These are phyloP conservation scores for Dryadomyces quercivorus DNA, from an alignment of 2,329 filamentous ascomycete species.

Conservation along the genomic window DNA sequence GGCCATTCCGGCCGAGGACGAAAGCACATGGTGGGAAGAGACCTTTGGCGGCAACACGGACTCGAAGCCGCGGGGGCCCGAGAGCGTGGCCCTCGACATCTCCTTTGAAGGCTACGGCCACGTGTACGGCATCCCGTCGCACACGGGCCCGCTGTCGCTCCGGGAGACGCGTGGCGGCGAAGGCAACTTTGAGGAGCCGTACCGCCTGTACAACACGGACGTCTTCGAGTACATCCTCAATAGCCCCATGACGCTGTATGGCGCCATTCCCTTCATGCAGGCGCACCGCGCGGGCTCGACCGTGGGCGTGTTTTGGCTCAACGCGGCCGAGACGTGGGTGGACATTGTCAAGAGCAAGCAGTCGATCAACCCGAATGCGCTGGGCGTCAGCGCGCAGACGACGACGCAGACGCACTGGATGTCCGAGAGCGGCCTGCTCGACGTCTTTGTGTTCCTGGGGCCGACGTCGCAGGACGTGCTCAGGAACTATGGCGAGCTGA, in stretches of 20 bases:
- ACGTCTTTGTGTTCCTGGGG: slow-evolving; percentile 90
- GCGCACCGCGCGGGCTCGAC: slow-evolving; percentile 88
- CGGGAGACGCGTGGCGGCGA: slow-evolving; percentile 83
- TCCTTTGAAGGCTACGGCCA: slow-evolving; percentile 84
- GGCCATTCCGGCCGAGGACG: slow-evolving; percentile 42
- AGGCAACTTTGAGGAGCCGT: slow-evolving; percentile 77
- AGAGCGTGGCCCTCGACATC: slow-evolving; percentile 84
- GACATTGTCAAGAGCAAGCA: slow-evolving; percentile 77
- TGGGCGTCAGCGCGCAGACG: slow-evolving; percentile 56
- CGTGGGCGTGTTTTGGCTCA: slow-evolving; percentile 95
- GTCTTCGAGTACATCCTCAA: slow-evolving; percentile 97
- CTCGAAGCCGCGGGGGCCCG: slow-evolving; percentile 85
- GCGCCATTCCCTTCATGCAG: slow-evolving; percentile 96
- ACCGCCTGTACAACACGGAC: slow-evolving; percentile 89
- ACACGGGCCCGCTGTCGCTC: slow-evolving; percentile 76
- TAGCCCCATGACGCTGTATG: slow-evolving; percentile 97
- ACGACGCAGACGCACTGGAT: slow-evolving; percentile 93
- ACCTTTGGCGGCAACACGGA: slow-evolving; percentile 92
- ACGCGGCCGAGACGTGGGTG: slow-evolving; percentile 93
- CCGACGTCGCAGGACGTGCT: slow-evolving; percentile 74
- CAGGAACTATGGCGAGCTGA: slow-evolving; percentile 76
- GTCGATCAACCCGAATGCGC: slow-evolving; percentile 61
- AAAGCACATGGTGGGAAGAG: slow-evolving; percentile 97
- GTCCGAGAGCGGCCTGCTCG: slow-evolving; percentile 78
- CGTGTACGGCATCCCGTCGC: slow-evolving; percentile 89